Conservation (phyloP, 352 stramenopile genomes). For the Phytophthora ramorum region DNA sequence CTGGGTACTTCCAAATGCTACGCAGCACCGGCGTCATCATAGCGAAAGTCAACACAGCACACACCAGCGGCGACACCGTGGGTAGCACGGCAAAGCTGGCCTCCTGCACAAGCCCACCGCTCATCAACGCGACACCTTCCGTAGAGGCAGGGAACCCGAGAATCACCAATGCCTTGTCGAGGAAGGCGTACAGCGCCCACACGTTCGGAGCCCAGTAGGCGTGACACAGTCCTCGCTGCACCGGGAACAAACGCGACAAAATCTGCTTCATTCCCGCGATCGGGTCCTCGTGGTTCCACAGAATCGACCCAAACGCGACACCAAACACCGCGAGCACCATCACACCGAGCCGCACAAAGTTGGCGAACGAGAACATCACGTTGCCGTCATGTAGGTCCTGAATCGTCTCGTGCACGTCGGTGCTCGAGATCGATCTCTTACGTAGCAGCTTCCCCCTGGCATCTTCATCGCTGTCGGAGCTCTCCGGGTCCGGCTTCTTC, state of each 20-base stretch:
- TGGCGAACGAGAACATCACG: constrained; percentile 58
- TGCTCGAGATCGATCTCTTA: constrained; percentile 78
- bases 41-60: constrained; percentile 79
- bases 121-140: constrained; percentile 74
- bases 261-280: constrained; percentile 89
- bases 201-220: constrained; percentile 99
- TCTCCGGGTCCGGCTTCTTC: constrained; percentile 26
- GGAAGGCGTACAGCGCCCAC: constrained; percentile 96
- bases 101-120: constrained; percentile 83
- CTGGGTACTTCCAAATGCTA: constrained; percentile 78
- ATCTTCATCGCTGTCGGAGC: constrained; percentile 27
- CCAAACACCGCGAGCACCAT: constrained; percentile 88
- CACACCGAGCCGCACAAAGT: constrained; percentile 85
- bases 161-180: constrained; percentile 85
- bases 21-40: constrained; percentile 80
- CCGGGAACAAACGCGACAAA: constrained; percentile 94
- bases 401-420: constrained; percentile 72
- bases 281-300: constrained; percentile 55
- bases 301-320: constrained; percentile 80
- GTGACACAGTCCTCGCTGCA: constrained; percentile 96
- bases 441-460: constrained; percentile 31
- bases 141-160: constrained; percentile 43
- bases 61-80: constrained; percentile 68
- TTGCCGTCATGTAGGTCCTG: constrained; percentile 66
- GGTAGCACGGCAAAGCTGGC: constrained; percentile 83